Evolutionary conservation across 2,329 filamentous ascomycete genomes (phyloP).

Genomic region (Curvularia lunata): DNA sequence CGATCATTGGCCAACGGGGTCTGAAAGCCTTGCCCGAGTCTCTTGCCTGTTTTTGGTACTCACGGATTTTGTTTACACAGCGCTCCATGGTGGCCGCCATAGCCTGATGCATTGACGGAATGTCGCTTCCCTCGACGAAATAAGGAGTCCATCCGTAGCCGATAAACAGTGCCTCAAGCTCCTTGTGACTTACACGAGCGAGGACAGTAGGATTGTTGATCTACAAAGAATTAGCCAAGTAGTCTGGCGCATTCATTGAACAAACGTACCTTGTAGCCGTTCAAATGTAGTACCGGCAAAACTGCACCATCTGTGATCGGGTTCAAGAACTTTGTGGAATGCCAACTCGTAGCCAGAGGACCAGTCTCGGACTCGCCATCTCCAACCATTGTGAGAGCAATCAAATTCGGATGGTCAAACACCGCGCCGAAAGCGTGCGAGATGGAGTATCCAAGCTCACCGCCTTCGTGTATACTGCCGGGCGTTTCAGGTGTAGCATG

Average conservation of each 20-base stretch:
- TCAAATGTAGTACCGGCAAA: slow-evolving; percentile 77
- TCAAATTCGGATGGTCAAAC: slow-evolving; percentile 76
- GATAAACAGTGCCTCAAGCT: slow-evolving; percentile 71
- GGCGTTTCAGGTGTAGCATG: slow-evolving; percentile 82
- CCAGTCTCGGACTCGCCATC: slow-evolving; percentile 84
- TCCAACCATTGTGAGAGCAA: slow-evolving; percentile 78
- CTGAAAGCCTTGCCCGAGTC: slow-evolving; percentile 72
- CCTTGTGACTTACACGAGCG: slow-evolving; percentile 74
- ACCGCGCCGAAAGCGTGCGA: slow-evolving; percentile 80
- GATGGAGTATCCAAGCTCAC: slow-evolving; percentile 81
- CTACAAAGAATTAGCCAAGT: slow-evolving; percentile 20
- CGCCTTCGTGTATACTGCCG: slow-evolving; percentile 78
- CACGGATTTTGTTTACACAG: slow-evolving; percentile 72
- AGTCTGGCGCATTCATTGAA: background rate
- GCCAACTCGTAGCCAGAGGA: slow-evolving; percentile 79
- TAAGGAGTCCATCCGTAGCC: slow-evolving; percentile 82
- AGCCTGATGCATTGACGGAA: slow-evolving; percentile 78
- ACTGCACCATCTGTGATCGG: slow-evolving; percentile 79
- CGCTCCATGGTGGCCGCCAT: slow-evolving; percentile 79
- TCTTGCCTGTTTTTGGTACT: slow-evolving; percentile 73
- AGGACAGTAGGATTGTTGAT: slow-evolving; percentile 62
- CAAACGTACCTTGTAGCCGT: slow-evolving; percentile 75
- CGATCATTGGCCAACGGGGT: slow-evolving; percentile 78
- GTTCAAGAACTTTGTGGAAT: slow-evolving; percentile 82
- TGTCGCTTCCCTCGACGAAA: slow-evolving; percentile 77